Base-by-base conservation (phyloP, 441 rosid genomes). In the Adansonia rubrostipa region DNA sequence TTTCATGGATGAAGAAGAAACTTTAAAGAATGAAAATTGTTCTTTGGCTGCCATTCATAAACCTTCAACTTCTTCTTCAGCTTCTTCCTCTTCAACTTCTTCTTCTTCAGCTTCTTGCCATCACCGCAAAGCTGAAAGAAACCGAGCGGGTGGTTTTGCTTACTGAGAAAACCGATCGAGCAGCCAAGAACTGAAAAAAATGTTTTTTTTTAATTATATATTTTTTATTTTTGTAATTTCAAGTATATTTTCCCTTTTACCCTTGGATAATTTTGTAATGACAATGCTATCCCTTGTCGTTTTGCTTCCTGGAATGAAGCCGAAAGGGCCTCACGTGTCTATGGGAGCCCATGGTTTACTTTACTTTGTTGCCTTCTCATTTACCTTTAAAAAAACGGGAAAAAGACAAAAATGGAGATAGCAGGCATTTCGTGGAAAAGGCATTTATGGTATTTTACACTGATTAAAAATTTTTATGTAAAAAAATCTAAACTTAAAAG, bases 1-100 rank as follows among this genome's bases (percentile, higher is more conserved):
- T 75, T 77, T 85, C 67, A 86, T 89, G 92, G 98, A 94, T 81
- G 97, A 94, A 71, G 93, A 92, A 74, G 95, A 92, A 77, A 82
- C 78, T 19, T 54, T 82, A 0, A 83, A 74, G 66, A 86, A 81
- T 77, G 88, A 88, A 4, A 86, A 88, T 83, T 84, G 87, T 71
- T 90, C 91, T 6, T 73, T 82, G 58, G 86, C 84, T n/a, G 87
- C 90, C 61, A 83, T 79, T 58, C 82, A 79, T 54, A 83, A 79
- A 10, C 83, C 85, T 15, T 51, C 60, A 28, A 10, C 89, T 20
- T 0, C 85, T 1, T 24, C 28, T 24, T 44, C 89, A 51, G 36
- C 84, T 6, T 20, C 89, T 14, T n/a, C 86, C 24, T 6, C 87
- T 62, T 77, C 87, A 24, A 24, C 82, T 24, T 0, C 85, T 0